phyloP scores from a whole-genome alignment of 176 grass and related monocot genomes.

The Olyra latifolia region DNA sequence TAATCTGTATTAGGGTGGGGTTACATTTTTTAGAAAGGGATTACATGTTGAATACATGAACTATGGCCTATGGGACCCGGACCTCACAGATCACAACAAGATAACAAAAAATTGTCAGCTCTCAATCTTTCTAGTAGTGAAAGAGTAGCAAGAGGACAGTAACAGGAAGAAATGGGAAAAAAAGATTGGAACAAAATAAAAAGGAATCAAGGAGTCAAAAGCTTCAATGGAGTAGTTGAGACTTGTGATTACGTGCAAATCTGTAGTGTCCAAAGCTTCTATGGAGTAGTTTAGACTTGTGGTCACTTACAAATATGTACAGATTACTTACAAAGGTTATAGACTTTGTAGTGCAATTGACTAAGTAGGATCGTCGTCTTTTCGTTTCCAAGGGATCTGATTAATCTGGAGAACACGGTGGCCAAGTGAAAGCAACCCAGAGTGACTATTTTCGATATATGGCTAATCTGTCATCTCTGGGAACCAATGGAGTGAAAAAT shows the following conservation, averaged over 20 bases:
- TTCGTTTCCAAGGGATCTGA: not conserved
- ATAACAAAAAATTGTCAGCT: not conserved
- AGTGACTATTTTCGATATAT: not conserved
- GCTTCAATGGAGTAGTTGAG: not conserved
- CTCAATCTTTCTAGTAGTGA: not conserved
- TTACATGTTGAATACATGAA: conserved; percentile 13
- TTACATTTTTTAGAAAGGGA: not conserved
- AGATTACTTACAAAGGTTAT: too few relatives aligned
- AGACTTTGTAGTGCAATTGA: not conserved
- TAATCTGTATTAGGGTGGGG: too few relatives aligned
- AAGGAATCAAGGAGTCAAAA: not conserved
- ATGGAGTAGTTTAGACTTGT: too few relatives aligned
- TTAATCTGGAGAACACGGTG: not conserved
- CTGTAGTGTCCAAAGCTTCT: too few relatives aligned
- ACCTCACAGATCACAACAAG: not conserved
- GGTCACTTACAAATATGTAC: too few relatives aligned
- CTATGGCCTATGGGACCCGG: too few relatives aligned
- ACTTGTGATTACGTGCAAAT: not conserved
- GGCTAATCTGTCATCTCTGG: not conserved
- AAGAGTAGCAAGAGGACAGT: not conserved
- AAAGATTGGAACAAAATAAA: not conserved
- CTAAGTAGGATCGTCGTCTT: not conserved
- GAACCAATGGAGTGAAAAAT: not conserved
- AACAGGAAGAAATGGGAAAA: not conserved
- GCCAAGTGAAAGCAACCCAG: not conserved